Percentiles rank a stretch among this genome's conserved stretches.
Evolutionary conservation across 495 filamentous ascomycete species (phyloP).

Genomic region (Evansstolkia leycettana): DNA sequence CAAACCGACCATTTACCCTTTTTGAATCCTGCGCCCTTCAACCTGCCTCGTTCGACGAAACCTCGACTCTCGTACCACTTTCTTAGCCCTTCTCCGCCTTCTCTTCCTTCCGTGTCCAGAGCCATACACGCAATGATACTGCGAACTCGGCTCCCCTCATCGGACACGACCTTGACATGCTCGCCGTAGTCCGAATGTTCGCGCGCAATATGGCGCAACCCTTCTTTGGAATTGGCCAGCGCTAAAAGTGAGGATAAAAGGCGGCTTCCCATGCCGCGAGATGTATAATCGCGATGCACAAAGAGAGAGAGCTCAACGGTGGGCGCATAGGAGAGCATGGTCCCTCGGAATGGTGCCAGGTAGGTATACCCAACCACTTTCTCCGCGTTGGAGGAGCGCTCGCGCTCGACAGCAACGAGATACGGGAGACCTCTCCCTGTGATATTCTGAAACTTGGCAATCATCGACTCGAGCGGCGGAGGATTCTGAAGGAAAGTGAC

Average conservation of each 20-base stretch:
- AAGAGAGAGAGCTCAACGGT: conserved; percentile 20
- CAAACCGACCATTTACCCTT: neutral
- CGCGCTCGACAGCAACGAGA: conserved; percentile 12
- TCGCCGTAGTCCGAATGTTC: conserved; percentile 1
- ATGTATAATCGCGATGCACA: conserved; percentile 12
- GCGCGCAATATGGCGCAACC: neutral
- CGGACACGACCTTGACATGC: too few relatives aligned
- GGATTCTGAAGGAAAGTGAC: conserved; percentile 14
- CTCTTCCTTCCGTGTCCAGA: conserved; percentile 12
- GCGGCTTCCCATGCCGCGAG: conserved; percentile 6
- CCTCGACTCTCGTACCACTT: conserved; percentile 14
- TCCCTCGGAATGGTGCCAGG: conserved; percentile 13
- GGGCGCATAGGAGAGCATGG: conserved; percentile 15
- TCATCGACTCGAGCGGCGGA: conserved; percentile 8
- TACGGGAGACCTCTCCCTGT: conserved; percentile 12
- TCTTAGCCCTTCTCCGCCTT: conserved; percentile 10
- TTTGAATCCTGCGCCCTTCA: conserved; percentile 5
- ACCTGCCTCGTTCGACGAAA: conserved; percentile 14
- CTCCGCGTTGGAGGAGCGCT: too few relatives aligned
- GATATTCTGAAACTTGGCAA: conserved; percentile 8
- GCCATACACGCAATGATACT: conserved; percentile 19
- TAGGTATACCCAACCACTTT: conserved; percentile 17
- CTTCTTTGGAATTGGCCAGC: conserved; percentile 4
- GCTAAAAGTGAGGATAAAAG: conserved; percentile 9
- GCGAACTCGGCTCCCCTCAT: too few relatives aligned